Conservation (phyloP, 306 rosid genomes). For the Mucuna pruriens region DNA sequence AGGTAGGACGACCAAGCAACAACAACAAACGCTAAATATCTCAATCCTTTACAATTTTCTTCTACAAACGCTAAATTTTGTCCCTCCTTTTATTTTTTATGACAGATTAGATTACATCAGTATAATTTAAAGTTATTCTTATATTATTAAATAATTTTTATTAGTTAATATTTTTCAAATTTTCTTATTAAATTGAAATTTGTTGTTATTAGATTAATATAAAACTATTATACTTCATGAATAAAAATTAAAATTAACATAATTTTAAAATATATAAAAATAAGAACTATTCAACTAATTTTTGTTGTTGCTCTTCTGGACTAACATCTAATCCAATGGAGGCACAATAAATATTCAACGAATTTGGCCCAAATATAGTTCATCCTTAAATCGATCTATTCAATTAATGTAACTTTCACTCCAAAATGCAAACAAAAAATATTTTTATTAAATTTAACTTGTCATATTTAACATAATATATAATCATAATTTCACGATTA, state of each 20-base stretch:
- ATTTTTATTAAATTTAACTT: too few relatives aligned
- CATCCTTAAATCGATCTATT: too few relatives aligned
- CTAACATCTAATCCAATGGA: too few relatives aligned
- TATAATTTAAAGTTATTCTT: neutral
- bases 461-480: too few relatives aligned
- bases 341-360: too few relatives aligned
- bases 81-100: neutral
- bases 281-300: too few relatives aligned
- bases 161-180: neutral
- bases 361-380: too few relatives aligned
- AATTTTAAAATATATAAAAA: too few relatives aligned
- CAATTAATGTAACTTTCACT: too few relatives aligned
- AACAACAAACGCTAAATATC: neutral
- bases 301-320: too few relatives aligned
- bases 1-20: neutral
- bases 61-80: neutral
- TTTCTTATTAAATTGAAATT: neutral
- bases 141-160: neutral
- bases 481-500: neutral
- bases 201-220: neutral
- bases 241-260: neutral
- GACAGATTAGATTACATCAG: neutral
- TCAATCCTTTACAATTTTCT: neutral
- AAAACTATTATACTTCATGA: neutral
- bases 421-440: too few relatives aligned